Evolutionary conservation across 306 rosid species (phyloP), one percentile per base, ranked within the genome.

Genomic region (Crataegus laevigata): DNA sequence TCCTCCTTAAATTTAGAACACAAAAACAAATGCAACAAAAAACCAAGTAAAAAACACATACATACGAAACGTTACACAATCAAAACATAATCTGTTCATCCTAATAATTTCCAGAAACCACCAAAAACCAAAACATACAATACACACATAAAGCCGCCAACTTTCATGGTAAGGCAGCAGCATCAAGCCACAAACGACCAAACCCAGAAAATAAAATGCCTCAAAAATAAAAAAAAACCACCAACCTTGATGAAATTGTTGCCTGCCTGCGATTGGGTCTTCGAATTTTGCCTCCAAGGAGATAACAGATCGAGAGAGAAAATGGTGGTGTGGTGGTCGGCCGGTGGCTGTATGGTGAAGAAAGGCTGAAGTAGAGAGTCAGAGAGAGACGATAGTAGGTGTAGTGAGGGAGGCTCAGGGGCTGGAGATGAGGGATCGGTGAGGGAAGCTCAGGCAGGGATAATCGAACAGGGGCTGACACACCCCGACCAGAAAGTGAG

Each of bases 291-390:
- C 21, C 30, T 45, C 55, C 13, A 34, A 22, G 10, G 50, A 12
- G 21, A 67, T n/a, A 21, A 67, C 22, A 43, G 77, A 74, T 43
- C 69, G 66, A 61, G 77, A 73, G 47, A 36, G n/a, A n/a, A n/a
- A n/a, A n/a, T n/a, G n/a, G n/a, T n/a, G n/a, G n/a, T n/a, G n/a
- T n/a, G n/a, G n/a, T n/a, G n/a, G n/a, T n/a, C n/a, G n/a, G n/a
- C n/a, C n/a, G n/a, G n/a, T n/a, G n/a, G n/a, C n/a, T n/a, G n/a
- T n/a, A n/a, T n/a, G n/a, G n/a, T n/a, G n/a, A n/a, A n/a, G n/a
- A n/a, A n/a, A n/a, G n/a, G n/a, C n/a, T n/a, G n/a, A n/a, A n/a
- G n/a, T n/a, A n/a, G n/a, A n/a, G n/a, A n/a, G n/a, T n/a, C n/a
- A n/a, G n/a, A n/a, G n/a, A n/a, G n/a, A n/a, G n/a, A n/a, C n/a